Evolutionary conservation across 768 basidiomycete genomes (phyloP), one percentile per base, ranked within the genome.

Genomic region (Tylopilus sp.): DNA sequence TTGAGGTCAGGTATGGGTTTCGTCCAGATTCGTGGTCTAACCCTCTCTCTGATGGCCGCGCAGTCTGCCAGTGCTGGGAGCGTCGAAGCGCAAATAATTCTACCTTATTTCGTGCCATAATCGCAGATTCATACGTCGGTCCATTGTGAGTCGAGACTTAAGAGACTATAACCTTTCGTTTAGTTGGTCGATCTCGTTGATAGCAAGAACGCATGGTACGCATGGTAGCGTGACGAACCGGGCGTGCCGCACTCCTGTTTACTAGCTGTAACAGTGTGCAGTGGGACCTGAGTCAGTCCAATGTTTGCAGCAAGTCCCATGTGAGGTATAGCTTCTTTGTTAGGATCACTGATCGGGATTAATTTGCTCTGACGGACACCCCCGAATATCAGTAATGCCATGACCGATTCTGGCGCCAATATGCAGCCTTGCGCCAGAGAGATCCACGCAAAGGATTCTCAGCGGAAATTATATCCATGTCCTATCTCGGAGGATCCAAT

Each of bases 401-500:
- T 83, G 75, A 77, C 79, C 9, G 44, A 20, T 0, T 45, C 67
- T n/a, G n/a, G n/a, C n/a, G n/a, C n/a, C n/a, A n/a, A n/a, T n/a
- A n/a, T n/a, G n/a, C n/a, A 82, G 79, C 58, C 69, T 82, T 45
- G 61, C 77, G 18, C 61, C 77, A 0, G 73, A 70, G 45, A 62
- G 75, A 36, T 76, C 79, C 4, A 82, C 81, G 1, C 48, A 60
- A 6, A 70, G 69, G 35, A 75, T 82, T 25, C 62, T 68, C 1
- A 65, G 72, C 6, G 79, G 79, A 6, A 67, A 80, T 23, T 83
- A 81, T 58, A 58, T 77, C 17, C 80, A 75, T 45, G 61, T 84
- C 81, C 7, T 79, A 75, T 52, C 58, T 84, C 0, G 77, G 69
- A n/a, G 82, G 82, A 25, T 81, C 78, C 0, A 82, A 81, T 40